Percentiles rank a stretch among this genome's conserved stretches.
Conservation (phyloP, 148 eudicot genomes). For the Camellia lanceoleosa region DNA sequence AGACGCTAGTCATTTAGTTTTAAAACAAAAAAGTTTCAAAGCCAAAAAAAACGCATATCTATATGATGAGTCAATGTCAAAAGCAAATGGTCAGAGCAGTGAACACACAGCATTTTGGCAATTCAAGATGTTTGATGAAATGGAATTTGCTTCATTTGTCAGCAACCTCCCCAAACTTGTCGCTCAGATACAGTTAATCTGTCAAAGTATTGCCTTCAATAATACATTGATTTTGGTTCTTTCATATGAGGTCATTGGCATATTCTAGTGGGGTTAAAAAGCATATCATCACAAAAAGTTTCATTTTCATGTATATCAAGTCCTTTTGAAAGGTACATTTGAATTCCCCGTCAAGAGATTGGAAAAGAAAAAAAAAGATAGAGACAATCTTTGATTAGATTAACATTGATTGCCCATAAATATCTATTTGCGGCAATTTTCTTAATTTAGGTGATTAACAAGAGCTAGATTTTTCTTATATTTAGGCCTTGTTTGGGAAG, state of each 20-base stretch:
- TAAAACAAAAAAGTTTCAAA: too few relatives aligned
- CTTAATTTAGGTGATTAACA: too few relatives aligned
- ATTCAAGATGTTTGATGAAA: slow-evolving; percentile 5
- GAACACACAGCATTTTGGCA: background rate
- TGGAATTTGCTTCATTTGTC: slow-evolving; percentile 11
- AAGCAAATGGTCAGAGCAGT: background rate
- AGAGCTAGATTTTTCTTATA: too few relatives aligned
- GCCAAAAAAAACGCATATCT: background rate
- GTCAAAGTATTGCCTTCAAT: slow-evolving; percentile 1
- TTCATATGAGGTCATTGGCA: slow-evolving; percentile 9
- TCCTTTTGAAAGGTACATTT: background rate
- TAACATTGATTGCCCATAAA: too few relatives aligned
- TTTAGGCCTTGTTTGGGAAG: too few relatives aligned
- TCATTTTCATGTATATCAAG: background rate
- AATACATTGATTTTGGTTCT: slow-evolving; percentile 2
- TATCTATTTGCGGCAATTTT: too few relatives aligned
- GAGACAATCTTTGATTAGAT: too few relatives aligned
- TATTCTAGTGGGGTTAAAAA: background rate
- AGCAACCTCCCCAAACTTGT: background rate
- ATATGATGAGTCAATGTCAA: slow-evolving; percentile 6
- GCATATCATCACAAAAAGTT: background rate
- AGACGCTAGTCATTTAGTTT: too few relatives aligned
- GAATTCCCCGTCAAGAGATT: too few relatives aligned
- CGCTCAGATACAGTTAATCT: background rate
- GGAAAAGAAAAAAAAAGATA: too few relatives aligned